phyloP scores from a whole-genome alignment of 768 basidiomycete species.

The Trametes elegans region DNA sequence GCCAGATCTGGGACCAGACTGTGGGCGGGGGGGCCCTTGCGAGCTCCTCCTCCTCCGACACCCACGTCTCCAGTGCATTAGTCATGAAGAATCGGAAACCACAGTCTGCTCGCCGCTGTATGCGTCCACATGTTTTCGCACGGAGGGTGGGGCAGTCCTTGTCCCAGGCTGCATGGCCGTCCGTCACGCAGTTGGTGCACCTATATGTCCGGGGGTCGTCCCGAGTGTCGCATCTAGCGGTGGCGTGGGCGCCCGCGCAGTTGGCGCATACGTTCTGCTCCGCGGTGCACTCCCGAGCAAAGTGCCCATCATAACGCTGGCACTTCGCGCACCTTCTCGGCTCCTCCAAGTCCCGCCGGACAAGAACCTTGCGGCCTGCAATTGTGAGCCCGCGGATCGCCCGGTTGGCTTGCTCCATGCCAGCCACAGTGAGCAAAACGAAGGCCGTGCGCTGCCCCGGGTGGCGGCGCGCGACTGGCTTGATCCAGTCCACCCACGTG shows the following conservation, averaged over 20 bases:
- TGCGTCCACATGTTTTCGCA: background rate
- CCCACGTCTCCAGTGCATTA: background rate
- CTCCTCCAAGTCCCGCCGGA: constrained; percentile 22
- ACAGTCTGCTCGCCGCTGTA: background rate
- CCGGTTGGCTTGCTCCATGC: constrained; percentile 24
- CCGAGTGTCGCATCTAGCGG: constrained; percentile 12
- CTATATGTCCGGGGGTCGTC: background rate
- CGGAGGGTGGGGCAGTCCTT: constrained; percentile 19
- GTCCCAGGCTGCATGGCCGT: constrained; percentile 32
- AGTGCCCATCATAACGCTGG: constrained; percentile 20
- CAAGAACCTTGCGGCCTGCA: constrained; percentile 11
- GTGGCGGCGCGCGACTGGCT: constrained; percentile 16
- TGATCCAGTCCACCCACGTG: constrained; percentile 26
- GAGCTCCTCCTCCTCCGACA: constrained; percentile 1
- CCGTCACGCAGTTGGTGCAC: too few relatives aligned
- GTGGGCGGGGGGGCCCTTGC: constrained; percentile 1
- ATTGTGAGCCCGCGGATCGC: constrained; percentile 26
- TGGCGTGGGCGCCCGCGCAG: constrained; percentile 25
- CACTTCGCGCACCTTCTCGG: constrained; percentile 29
- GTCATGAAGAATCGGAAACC: constrained; percentile 13
- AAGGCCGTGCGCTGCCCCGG: constrained; percentile 25
- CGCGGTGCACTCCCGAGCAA: constrained; percentile 17
- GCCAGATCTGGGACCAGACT: constrained; percentile 2
- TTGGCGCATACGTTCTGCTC: constrained; percentile 17
- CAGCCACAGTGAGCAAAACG: constrained; percentile 23